Evolutionary conservation across 129 eudicot genomes (phyloP), one percentile per base, ranked within the genome.

Genomic region (Oenanthe sinensis): DNA sequence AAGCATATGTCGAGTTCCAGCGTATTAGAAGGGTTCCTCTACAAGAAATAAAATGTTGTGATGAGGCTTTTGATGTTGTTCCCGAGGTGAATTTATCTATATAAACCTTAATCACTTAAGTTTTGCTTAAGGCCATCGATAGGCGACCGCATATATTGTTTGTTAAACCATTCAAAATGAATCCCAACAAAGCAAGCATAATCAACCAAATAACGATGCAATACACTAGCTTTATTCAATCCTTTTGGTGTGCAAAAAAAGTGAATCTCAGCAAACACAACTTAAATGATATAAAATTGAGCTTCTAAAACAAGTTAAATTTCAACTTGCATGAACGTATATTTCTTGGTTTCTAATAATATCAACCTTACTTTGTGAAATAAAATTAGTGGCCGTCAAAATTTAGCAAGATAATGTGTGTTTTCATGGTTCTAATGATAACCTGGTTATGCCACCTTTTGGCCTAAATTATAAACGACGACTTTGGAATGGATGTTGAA

Each of bases 1-100:
- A 91, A 87, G 98, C 89, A 1, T 94, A 94, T 83, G 89, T 94
- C 4, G 91, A 91, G 47, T 94, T 86, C 77, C 88, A 91, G 82
- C 89, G 88, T 30, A 83, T 87, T 67, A 89, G 86, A 86, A 94
- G 90, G 81, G 83, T 91, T 81, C 96, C 96, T 19, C 85, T 91
- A 48, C 92, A 89, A 85, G 93, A 90, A 87, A 87, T 87, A 67
- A 44, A 81, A 52, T 85, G 90, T 81, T 79, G 84, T 42, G 87
- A 82, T 39, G 88, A 88, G 74, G 89, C 83, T 36, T 81, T 83
- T 82, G 96, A 94, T 87, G 86, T 91, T 52, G 89, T 94, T 79
- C 83, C 96, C 37, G 86, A 87, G 79, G 98, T 94, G 79, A 86
- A 87, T 68, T 46, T 46, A 68, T 22, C 43, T 46, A 45, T 40